Base-by-base conservation (phyloP, 1,139 yeast species). In the Yamadazyma mexicana region DNA sequence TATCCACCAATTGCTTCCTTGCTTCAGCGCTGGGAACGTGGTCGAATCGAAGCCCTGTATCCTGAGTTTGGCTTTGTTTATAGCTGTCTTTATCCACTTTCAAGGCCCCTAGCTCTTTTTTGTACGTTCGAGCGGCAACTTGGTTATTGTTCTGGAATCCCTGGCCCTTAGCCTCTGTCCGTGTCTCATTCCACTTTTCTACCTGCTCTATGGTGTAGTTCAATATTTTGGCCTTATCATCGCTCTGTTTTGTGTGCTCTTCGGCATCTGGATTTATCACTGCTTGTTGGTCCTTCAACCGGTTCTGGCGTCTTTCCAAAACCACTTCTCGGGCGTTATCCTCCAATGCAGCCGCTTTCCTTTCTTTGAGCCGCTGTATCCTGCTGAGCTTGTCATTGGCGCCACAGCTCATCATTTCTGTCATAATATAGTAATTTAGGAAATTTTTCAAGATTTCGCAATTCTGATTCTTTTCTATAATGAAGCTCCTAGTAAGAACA, bases 201-300 rank as follows among this genome's bases (percentile, higher is more conserved):
- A 80, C 75, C 40, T 87, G 87, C 41, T 79, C 82, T 2, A 85
- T 74, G 0, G 87, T 75, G 66, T 85, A 87, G 37, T 75, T 77
- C 69, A 85, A 64, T 4, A 49, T 37, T 29, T 42, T 43, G 1
- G 41, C 16, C 17, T 40, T 43, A 4, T 38, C 40, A 14, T 33
- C 29, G 30, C 18, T 20, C 5, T 5, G 26, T 9, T 18, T 30
- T 33, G 12, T 22, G 16, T 25, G 12, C 24, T 18, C 33, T 17
- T 4, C 8, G n/a, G 14, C 11, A 9, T 35, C 34, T 3, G 24
- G 27, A 7, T 16, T 18, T 11, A 17, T 17, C 16, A 38, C 25
- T 2, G 31, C 30, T 10, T 39, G 40, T 14, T 12, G 26, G 22
- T 44, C 35, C 36, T 35, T 29, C 6, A 43, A 34, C 16, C 47